Conservation (phyloP, 352 stramenopile genomes). For the Globisporangium cylindrosporum region DNA sequence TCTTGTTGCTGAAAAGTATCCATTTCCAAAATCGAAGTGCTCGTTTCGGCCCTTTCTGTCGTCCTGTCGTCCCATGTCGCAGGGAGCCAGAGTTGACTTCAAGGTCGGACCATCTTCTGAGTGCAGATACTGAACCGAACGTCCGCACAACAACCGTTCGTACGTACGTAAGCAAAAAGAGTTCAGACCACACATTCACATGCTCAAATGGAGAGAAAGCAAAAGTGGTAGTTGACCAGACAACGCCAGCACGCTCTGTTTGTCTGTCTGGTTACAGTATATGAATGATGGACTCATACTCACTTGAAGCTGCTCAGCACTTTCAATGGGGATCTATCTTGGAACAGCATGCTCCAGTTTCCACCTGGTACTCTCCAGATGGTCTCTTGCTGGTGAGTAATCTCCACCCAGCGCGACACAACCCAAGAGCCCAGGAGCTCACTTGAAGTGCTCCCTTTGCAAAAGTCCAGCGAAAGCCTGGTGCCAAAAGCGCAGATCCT, state of each 20-base stretch:
- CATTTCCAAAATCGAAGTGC: background rate
- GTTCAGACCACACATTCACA: background rate
- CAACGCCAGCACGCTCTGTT: too few species aligned
- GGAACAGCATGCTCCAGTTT: too few species aligned
- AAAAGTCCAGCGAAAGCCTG: background rate
- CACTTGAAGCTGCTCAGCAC: too few species aligned
- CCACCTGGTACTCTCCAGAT: background rate
- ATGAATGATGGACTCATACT: too few species aligned
- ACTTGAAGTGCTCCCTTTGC: too few species aligned
- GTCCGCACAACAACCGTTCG: background rate
- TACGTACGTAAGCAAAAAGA: background rate
- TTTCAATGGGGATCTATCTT: too few species aligned
- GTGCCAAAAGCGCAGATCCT: background rate
- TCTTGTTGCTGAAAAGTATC: background rate
- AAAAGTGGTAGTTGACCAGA: too few species aligned
- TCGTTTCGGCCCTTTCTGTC: background rate
- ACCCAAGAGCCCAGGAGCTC: too few species aligned
- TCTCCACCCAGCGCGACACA: too few species aligned
- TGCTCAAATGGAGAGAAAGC: too few species aligned
- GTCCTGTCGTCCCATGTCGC: background rate
- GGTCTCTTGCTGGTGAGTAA: too few species aligned
- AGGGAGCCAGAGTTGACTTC: constrained; percentile 9
- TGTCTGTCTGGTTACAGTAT: too few species aligned
- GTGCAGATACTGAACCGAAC: background rate
- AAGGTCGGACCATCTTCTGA: constrained; percentile 7